Conservation (phyloP, 169 alveolate species). For the Plasmodium chabaudi region DNA sequence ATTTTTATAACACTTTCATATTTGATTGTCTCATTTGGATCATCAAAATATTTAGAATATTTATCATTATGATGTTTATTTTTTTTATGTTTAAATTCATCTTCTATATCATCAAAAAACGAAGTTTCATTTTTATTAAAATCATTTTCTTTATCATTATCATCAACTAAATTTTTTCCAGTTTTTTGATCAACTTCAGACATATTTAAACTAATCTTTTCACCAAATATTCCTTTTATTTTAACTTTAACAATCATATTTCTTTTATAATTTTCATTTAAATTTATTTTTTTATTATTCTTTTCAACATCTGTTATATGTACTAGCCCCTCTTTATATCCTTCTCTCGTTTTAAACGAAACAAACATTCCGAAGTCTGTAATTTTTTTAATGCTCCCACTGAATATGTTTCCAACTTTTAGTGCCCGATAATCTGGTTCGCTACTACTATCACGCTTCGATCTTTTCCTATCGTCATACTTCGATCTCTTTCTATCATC, state of each 20-base stretch:
- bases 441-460: background rate
- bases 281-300: slow-evolving; percentile 56
- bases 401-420: slow-evolving; percentile 72
- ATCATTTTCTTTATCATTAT: background rate
- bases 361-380: slow-evolving; percentile 88
- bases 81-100: slow-evolving; percentile 27
- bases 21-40: slow-evolving; percentile 42
- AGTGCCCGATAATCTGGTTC: background rate
- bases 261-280: slow-evolving; percentile 38
- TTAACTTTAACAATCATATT: slow-evolving; percentile 80
- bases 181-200: slow-evolving; percentile 87
- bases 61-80: slow-evolving; percentile 6
- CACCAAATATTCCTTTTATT: slow-evolving; percentile 63
- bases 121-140: background rate
- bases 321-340: slow-evolving; percentile 85
- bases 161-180: slow-evolving; percentile 79
- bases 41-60: slow-evolving; percentile 9
- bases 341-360: slow-evolving; percentile 78
- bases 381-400: slow-evolving; percentile 79
- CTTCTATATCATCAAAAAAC: slow-evolving; percentile 30
- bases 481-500: background rate
- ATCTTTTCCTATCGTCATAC: slow-evolving; percentile 1
- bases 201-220: slow-evolving; percentile 87
- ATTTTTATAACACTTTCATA: slow-evolving; percentile 78
- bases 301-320: slow-evolving; percentile 84